Evolutionary conservation across 129 eudicot genomes (phyloP).

Genomic region (Solidago caesia): DNA sequence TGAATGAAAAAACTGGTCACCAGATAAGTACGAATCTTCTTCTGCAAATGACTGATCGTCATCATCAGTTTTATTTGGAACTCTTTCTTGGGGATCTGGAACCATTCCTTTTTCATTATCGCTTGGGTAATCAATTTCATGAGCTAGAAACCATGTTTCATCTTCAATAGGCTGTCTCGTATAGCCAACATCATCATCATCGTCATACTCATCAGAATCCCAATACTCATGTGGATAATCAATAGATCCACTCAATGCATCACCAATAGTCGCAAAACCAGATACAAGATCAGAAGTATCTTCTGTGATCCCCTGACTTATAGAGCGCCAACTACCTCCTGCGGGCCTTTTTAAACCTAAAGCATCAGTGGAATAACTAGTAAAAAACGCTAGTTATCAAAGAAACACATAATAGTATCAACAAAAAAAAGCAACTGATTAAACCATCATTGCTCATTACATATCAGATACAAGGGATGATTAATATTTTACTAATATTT

Average conservation of each 20-base stretch:
- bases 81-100: constrained; percentile 71
- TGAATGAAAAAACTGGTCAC: constrained; percentile 61
- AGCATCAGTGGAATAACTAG: constrained; percentile 17
- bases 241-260: constrained; percentile 78
- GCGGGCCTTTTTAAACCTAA: constrained; percentile 60
- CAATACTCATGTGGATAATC: constrained; percentile 91
- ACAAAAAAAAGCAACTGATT: background rate
- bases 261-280: constrained; percentile 95
- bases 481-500: background rate
- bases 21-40: constrained; percentile 89
- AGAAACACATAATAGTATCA: background rate
- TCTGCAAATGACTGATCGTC: constrained; percentile 89
- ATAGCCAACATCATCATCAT: constrained; percentile 92
- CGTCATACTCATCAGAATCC: constrained; percentile 98
- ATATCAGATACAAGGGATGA: constrained; percentile 15
- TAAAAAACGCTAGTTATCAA: constrained; percentile 11
- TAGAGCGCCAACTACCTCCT: constrained; percentile 84
- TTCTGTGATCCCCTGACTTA: constrained; percentile 86
- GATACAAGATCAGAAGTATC: constrained; percentile 86
- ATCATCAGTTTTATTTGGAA: constrained; percentile 65
- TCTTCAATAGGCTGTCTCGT: constrained; percentile 99
- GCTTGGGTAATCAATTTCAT: constrained; percentile 96
- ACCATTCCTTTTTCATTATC: constrained; percentile 84
- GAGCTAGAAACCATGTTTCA: constrained; percentile 96
- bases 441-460: constrained; percentile 8